Evolutionary conservation across 2,329 filamentous ascomycete genomes (phyloP), one percentile per base, ranked within the genome.

Genomic region (Curvularia lunata): DNA sequence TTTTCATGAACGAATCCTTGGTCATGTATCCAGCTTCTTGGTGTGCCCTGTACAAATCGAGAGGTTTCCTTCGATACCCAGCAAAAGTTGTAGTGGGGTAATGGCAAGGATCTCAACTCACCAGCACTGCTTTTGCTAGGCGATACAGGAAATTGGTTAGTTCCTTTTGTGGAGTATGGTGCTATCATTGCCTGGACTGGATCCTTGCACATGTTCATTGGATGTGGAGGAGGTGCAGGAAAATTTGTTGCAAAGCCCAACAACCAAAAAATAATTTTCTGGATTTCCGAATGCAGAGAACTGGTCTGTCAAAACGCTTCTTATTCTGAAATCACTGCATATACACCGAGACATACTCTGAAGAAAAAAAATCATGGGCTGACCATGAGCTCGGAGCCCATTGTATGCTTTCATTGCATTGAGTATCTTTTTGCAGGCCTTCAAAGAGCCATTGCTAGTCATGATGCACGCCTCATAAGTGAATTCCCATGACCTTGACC

Each of bases 341-440:
- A 8, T 43, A 12, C 54, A 13, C 21, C 34, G 19, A 50, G 37
- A 41, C 30, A 30, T 10, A 21, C 42, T 27, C 32, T 9, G 2
- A 52, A 30, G 19, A 27, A 46, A 9, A 49, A n/a, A 34, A 52
- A 64, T 71, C 69, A 73, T 71, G 64, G 67, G 62, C 66, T 64
- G 56, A 68, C 64, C 66, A 70, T 71, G 68, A 72, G 69, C 68
- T 61, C 69, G 65, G 56, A 70, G 68, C 70, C 62, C 68, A 67
- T 67, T 67, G 64, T 66, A 63, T 72, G 63, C 61, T 67, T 73
- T 64, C 67, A 73, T 72, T 72, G 70, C 68, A 73, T 73, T 70
- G 70, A 73, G 64, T 75, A 75, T 74, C 68, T 71, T 75, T 75
- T 75, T 75, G 67, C 62, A 67, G 66, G 67, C 70, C 66, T 59